Base-by-base conservation (phyloP, 371 early-diverging fungal species). In the Mucor velutinosus region DNA sequence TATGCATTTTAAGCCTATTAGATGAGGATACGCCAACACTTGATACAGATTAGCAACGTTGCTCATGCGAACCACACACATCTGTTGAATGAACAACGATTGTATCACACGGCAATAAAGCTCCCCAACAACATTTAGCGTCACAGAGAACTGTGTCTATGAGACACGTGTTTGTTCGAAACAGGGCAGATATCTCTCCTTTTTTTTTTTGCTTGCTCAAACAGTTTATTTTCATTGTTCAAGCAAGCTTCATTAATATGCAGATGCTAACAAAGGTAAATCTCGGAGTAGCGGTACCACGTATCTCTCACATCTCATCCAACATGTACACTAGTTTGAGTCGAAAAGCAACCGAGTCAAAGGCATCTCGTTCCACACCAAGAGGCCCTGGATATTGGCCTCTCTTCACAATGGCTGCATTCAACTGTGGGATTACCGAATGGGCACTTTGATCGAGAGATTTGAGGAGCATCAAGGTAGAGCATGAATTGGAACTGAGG, bases 281-380 rank as follows among this genome's bases (percentile, higher is more conserved):
- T 8, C 15, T 4, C n/a, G 35, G 56, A 55, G 41, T 25, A 19
- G 12, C n/a, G 17, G 1, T 29, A 19, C 15, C 29, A 17, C 6
- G 25, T 8, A 5, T 8, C 10, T 14, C 19, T 32, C 3, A n/a
- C 7, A 10, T 35, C n/a, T 7, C 7, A 29, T 21, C 10, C 19
- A 49, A 21, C 23, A 21, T 23, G 10, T 7, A 10, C 10, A 1
- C 5, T 84, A 98, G 91, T 98, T 98, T 84, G 97, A 97, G 85
- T 94, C 95, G n/a, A 97, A 96, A 83, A 95, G 95, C 79, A 97
- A 93, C 76, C 91, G 99, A 70, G 98, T 99, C 70, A 99, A 99
- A 83, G 94, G 97, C 60, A 80, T 99, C 69, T 92, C 96, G 25
- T 99, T 99, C 80, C 99, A 99, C 76, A 96, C 99, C 1, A 97